Percentiles rank a stretch among this genome's conserved stretches.
These are phyloP conservation scores for Aureobasidium subglaciale DNA, from an alignment of 2,329 filamentous ascomycete genomes.

Conservation along the genomic window DNA sequence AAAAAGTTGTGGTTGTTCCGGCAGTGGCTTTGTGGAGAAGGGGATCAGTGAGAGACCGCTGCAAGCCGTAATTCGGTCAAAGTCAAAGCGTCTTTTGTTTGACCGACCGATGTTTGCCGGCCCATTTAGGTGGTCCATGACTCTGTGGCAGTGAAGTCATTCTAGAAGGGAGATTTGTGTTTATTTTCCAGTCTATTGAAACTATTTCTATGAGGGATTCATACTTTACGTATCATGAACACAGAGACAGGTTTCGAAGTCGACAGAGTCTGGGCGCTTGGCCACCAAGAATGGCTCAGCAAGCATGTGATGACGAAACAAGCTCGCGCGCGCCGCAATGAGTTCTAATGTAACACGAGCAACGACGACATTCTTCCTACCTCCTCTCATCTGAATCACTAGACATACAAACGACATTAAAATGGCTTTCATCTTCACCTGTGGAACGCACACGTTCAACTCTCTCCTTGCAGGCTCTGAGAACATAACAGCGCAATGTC, in stretches of 20 bases:
- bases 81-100: slow-evolving; percentile 12
- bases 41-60: background rate
- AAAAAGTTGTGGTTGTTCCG: slow-evolving; percentile 3
- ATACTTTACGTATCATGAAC: background rate
- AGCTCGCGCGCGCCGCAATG: background rate
- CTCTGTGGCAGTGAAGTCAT: background rate
- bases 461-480: slow-evolving; percentile 41
- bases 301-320: slow-evolving; percentile 12
- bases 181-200: background rate
- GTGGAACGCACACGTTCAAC: slow-evolving; percentile 44
- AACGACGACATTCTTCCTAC: background rate
- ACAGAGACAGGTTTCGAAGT: background rate
- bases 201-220: background rate
- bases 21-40: background rate
- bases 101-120: background rate
- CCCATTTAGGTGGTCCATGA: background rate
- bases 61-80: background rate
- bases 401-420: background rate
- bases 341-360: slow-evolving; percentile 3
- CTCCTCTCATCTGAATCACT: background rate
- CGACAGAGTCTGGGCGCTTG: slow-evolving; percentile 1
- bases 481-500: slow-evolving; percentile 44
- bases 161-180: background rate
- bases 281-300: slow-evolving; percentile 12
- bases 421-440: slow-evolving; percentile 46